A percentile compares a stretch with the other conserved stretches of the same genome.
phyloP scores from a whole-genome alignment of 306 rosid species.

The Herpetospermum pedunculosum region DNA sequence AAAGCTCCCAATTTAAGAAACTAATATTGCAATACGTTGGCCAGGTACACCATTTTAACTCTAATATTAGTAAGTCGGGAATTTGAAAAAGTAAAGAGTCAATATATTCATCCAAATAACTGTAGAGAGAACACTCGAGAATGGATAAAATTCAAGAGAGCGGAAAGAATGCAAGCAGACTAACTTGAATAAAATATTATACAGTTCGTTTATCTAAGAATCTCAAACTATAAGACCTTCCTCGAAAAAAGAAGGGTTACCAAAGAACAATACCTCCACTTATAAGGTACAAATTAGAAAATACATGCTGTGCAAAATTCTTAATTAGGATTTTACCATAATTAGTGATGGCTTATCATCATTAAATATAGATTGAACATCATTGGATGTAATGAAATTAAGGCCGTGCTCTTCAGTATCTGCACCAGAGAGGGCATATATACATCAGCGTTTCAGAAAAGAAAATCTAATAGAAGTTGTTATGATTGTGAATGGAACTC shows the following conservation, averaged over 20 bases:
- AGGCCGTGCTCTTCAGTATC: slow-evolving; percentile 38
- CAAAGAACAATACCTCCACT: not conserved
- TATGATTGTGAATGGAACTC: slow-evolving; percentile 16
- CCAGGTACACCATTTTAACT: not conserved
- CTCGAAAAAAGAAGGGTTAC: not conserved
- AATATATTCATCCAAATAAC: not conserved
- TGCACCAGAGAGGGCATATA: slow-evolving; percentile 17
- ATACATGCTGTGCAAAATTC: not conserved
- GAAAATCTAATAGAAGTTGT: not conserved
- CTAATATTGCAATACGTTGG: not conserved
- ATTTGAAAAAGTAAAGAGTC: not conserved
- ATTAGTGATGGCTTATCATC: slow-evolving; percentile 46
- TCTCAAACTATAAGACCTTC: not conserved
- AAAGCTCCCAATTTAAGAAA: not conserved
- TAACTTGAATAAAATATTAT: not conserved
- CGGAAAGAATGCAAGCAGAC: not conserved
- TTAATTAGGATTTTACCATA: slow-evolving; percentile 33
- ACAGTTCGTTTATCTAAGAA: not conserved
- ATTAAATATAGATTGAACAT: slow-evolving; percentile 48
- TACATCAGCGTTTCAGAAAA: slow-evolving; percentile 16
- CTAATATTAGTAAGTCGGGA: not conserved
- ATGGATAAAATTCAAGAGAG: not conserved
- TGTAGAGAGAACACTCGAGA: not conserved
- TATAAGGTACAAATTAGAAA: not conserved
- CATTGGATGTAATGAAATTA: slow-evolving; percentile 34